These are phyloP conservation scores for Leucogyrophana mollusca DNA, from an alignment of 768 basidiomycete species.

Conservation along the genomic window DNA sequence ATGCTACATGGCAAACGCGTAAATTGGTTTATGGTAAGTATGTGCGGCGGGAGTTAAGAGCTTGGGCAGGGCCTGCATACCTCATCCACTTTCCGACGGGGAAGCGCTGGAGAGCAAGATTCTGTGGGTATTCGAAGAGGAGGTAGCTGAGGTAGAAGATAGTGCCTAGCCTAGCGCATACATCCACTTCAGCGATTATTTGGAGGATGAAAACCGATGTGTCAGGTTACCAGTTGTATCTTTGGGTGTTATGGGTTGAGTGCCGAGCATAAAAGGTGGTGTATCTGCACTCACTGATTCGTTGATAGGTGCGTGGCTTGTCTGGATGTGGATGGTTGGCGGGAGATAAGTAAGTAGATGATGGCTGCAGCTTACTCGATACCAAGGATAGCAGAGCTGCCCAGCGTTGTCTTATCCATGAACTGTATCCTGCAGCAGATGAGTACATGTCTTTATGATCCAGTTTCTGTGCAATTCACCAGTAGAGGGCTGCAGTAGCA, in stretches of 20 bases:
- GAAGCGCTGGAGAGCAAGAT: conserved; percentile 59
- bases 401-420: conserved; percentile 69
- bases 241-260: conserved; percentile 14
- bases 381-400: conserved; percentile 60
- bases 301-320: conserved; percentile 57
- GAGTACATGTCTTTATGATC: background rate
- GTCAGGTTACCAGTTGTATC: conserved; percentile 53
- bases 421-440: conserved; percentile 54
- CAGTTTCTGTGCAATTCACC: conserved; percentile 25
- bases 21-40: no score
- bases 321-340: conserved; percentile 28
- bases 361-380: conserved; percentile 42
- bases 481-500: conserved; percentile 43
- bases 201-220: background rate
- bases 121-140: conserved; percentile 66
- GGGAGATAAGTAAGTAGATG: background rate
- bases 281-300: conserved; percentile 50
- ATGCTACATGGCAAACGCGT: conserved; percentile 36
- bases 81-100: conserved; percentile 80
- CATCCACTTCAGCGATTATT: background rate
- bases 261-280: background rate
- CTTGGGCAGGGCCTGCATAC: conserved; percentile 31
- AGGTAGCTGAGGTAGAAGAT: conserved; percentile 60
- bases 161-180: conserved; percentile 53
- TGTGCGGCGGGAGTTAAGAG: no score